A percentile compares a stretch with the other conserved stretches of the same genome.
Evolutionary conservation across 108 stramenopile species (phyloP).

Genomic region (Cyclotella kingstonii): DNA sequence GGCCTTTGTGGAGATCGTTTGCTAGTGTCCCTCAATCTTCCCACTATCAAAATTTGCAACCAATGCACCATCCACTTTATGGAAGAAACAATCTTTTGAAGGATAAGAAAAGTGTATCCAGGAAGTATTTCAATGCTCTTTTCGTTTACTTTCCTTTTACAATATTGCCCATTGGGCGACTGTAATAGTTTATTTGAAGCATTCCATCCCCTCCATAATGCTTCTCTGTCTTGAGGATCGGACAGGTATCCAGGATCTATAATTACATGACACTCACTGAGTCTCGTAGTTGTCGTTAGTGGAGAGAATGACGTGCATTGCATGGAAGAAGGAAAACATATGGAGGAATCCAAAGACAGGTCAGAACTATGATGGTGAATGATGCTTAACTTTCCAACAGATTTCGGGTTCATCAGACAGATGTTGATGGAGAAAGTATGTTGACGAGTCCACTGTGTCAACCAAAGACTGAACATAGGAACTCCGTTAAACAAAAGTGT

Average conservation of each 20-base stretch:
- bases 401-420: constrained; percentile 45
- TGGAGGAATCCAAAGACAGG: constrained; percentile 40
- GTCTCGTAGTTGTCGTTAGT: constrained; percentile 22
- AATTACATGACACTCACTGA: constrained; percentile 42
- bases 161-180: constrained; percentile 6
- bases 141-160: no score
- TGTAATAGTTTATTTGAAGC: constrained; percentile 25
- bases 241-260: constrained; percentile 59
- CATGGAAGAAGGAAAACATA: no score
- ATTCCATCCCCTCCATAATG: constrained; percentile 35
- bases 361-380: constrained; percentile 12
- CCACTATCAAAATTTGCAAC: neutral
- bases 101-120: neutral
- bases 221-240: constrained; percentile 44
- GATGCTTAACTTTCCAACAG: constrained; percentile 27
- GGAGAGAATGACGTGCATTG: no score
- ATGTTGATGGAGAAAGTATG: constrained; percentile 32
- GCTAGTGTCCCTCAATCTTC: neutral
- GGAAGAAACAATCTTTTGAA: neutral
- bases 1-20: no score
- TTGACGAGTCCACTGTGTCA: constrained; percentile 23
- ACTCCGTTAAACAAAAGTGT: neutral
- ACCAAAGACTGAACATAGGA: constrained; percentile 1
- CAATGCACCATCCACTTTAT: constrained; percentile 8
- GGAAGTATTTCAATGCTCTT: constrained; percentile 32